Base-by-base conservation (phyloP, 805 yeast genomes). In the Nakazawaea anatomiae region DNA sequence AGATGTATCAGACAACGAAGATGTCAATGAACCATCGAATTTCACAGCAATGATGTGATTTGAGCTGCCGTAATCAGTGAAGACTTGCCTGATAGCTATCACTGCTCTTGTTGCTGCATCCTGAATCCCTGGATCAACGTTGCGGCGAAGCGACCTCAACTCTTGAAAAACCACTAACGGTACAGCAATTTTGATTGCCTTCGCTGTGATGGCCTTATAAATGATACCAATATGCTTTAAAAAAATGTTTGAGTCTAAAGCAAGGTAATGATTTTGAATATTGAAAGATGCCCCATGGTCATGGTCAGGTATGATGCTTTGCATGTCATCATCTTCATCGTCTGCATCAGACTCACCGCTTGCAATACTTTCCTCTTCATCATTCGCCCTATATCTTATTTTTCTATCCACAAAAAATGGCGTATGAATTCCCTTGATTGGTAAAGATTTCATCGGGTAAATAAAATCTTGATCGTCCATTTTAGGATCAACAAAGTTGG, bases 61-160 rank as follows among this genome's bases (percentile, higher is more conserved):
- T 45, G 73, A 71, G 43, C 83, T 82, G 18, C 74, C 62, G 57
- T 80, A 82, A 39, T 51, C 53, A 14, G 12, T 14, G 27, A 38
- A 43, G 47, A 87, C 67, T 58, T 85, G 90, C 54, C 91, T 71
- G 40, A 85, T 75, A 6, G 86, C 83, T 4, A 87, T 83, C 6
- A 87, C 90, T 1, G 90, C 87, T 47, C 95, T 68, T 0, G 92
- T 85, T 0, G 92, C 92, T 2, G 90, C 85, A 62, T 87, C 94
- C 1, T 89, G 80, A 18, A 87, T 82, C 4, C 85, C 78, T 1
- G 83, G 83, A 61, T 87, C 94, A 14, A 80, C 77, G 0, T 89
- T 82, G 57, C 85, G 79, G 53, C 92, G 68, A 54, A 87, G 67
- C 6, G 88, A 82, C 58, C 92, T 67, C 53, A 87, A 68, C 60